phyloP scores from a whole-genome alignment of 2,329 filamentous ascomycete species.

The Sclerotinia borealis region DNA sequence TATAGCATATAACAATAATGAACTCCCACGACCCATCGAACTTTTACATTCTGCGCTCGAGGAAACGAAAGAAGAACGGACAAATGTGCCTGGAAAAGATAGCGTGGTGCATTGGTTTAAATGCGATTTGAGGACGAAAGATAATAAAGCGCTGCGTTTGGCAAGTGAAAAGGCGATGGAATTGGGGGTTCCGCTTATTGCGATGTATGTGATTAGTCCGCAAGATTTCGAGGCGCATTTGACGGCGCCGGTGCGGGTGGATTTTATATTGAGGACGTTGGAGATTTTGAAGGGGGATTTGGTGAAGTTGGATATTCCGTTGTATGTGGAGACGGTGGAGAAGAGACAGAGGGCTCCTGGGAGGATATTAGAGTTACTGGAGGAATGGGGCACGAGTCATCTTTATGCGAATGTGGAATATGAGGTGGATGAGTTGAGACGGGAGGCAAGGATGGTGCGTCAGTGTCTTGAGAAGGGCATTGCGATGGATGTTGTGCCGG shows the following conservation, averaged over 20 bases:
- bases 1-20: conserved; percentile 63
- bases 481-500: conserved; percentile 66
- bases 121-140: conserved; percentile 64
- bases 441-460: conserved; percentile 63
- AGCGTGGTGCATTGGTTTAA: conserved; percentile 90
- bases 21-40: conserved; percentile 68
- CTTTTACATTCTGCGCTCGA: conserved; percentile 54
- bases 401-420: conserved; percentile 84
- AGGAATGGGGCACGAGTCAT: conserved; percentile 67
- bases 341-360: conserved; percentile 56
- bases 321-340: conserved; percentile 67
- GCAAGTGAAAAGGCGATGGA: conserved; percentile 63
- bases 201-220: conserved; percentile 73
- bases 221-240: conserved; percentile 81
- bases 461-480: conserved; percentile 57
- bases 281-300: conserved; percentile 60
- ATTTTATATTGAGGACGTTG: conserved; percentile 73
- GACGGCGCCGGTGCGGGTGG: conserved; percentile 65
- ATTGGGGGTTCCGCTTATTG: conserved; percentile 64
- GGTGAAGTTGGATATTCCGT: conserved; percentile 65
- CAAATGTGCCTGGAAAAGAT: conserved; percentile 46
- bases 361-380: conserved; percentile 58
- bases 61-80: conserved; percentile 51
- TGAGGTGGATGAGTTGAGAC: conserved; percentile 80
- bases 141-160: conserved; percentile 66